These are phyloP conservation scores for Noccaea caerulescens DNA, from an alignment of 345 rosid species.

Conservation along the genomic window DNA sequence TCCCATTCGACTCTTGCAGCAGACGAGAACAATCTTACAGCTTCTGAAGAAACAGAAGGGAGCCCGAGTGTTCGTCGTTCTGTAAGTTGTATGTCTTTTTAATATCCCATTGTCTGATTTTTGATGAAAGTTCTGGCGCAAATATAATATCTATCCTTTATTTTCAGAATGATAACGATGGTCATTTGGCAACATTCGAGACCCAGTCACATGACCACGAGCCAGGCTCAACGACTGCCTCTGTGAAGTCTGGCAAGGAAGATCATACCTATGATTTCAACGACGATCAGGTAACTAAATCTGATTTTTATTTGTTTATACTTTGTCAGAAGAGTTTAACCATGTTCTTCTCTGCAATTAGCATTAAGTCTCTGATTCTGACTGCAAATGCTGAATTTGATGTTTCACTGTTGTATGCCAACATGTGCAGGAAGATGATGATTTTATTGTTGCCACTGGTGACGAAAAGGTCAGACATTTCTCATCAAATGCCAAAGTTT, in stretches of 20 bases:
- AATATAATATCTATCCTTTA: slow-evolving; percentile 54
- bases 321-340: slow-evolving; percentile 22
- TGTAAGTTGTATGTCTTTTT: slow-evolving; percentile 99
- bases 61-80: slow-evolving; percentile 81
- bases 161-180: slow-evolving; percentile 66
- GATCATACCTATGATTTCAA: slow-evolving; percentile 60
- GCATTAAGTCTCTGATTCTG: slow-evolving; percentile 25
- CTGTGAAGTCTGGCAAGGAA: slow-evolving; percentile 49
- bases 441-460: slow-evolving; percentile 66
- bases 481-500: slow-evolving; percentile 31
- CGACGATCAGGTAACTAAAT: slow-evolving; percentile 66
- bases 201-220: slow-evolving; percentile 46
- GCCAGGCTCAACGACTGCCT: slow-evolving; percentile 41
- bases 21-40: slow-evolving; percentile 43
- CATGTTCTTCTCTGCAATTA: slow-evolving; percentile 18
- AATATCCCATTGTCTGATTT: slow-evolving; percentile 53
- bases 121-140: slow-evolving; percentile 49
- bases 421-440: slow-evolving; percentile 86
- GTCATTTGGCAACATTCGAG: slow-evolving; percentile 51
- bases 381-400: slow-evolving; percentile 29
- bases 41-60: slow-evolving; percentile 49
- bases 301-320: slow-evolving; percentile 7
- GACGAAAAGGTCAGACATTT: slow-evolving; percentile 74
- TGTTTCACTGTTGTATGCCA: slow-evolving; percentile 39
- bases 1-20: slow-evolving; percentile 49